phyloP scores from a whole-genome alignment of 2,329 filamentous ascomycete genomes.

The Neurospora crassa region DNA sequence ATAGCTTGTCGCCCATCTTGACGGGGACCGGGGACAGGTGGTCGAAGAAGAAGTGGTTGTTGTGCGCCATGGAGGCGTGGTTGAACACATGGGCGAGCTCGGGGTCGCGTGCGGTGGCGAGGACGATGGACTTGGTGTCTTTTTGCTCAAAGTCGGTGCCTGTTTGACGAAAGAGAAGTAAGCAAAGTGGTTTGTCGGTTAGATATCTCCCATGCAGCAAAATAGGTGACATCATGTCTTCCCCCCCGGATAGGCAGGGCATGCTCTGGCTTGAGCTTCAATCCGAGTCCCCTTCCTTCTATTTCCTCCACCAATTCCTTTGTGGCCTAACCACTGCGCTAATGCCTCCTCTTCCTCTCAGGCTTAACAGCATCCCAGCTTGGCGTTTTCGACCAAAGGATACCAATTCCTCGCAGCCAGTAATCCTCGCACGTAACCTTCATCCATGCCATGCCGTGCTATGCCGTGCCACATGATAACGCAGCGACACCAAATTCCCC shows the following conservation, averaged over 20 bases:
- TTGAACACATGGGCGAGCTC: conserved; percentile 78
- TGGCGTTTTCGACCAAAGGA: neutral
- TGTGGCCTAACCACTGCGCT: neutral
- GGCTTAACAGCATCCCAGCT: neutral
- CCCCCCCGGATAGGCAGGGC: neutral
- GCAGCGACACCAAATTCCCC: neutral
- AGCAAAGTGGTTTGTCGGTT: conserved; percentile 7
- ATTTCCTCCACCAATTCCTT: neutral
- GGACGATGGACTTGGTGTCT: conserved; percentile 56
- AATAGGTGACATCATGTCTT: neutral
- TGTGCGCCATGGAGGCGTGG: conserved; percentile 91
- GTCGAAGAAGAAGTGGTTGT: conserved; percentile 78
- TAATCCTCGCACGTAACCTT: neutral
- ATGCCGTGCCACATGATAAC: neutral
- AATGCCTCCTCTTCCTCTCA: neutral
- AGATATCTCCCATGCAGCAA: neutral
- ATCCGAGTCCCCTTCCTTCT: neutral
- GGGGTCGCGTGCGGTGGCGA: conserved; percentile 71
- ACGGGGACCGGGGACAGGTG: conserved; percentile 29
- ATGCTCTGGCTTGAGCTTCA: neutral
- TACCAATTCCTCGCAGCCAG: neutral
- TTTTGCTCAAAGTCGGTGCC: conserved; percentile 55
- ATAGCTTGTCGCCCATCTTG: conserved; percentile 46
- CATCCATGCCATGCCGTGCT: neutral
- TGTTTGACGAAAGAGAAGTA: conserved; percentile 23